A percentile compares a stretch with the other conserved stretches of the same genome.
phyloP scores from a whole-genome alignment of 768 basidiomycete species.

The Panaeolus papilionaceus region DNA sequence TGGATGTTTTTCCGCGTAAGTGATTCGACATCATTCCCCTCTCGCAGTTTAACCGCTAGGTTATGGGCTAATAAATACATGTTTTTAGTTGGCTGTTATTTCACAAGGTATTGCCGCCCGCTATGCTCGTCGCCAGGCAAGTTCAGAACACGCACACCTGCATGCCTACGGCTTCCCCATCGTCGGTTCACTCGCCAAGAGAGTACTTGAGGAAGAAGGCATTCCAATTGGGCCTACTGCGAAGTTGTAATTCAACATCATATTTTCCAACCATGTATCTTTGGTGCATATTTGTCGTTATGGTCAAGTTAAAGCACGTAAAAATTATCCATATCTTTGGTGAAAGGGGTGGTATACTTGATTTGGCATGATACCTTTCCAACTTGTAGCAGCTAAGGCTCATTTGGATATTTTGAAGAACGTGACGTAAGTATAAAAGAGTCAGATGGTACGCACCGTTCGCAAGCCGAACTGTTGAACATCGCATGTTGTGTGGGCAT shows the following conservation, averaged over 20 bases:
- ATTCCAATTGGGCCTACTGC: conserved; percentile 35
- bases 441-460: too few relatives aligned
- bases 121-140: conserved; percentile 85
- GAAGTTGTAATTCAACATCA: conserved; percentile 31
- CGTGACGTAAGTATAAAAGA: too few relatives aligned
- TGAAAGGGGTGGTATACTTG: too few relatives aligned
- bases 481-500: too few relatives aligned
- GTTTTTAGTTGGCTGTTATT: conserved; percentile 69
- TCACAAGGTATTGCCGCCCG: conserved; percentile 91
- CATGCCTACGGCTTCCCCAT: conserved; percentile 57
- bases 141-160: conserved; percentile 74
- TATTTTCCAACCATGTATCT: background rate
- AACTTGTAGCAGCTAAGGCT: too few relatives aligned
- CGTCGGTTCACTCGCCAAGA: conserved; percentile 68
- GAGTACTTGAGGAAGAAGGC: conserved; percentile 62
- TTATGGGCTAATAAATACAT: background rate
- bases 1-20: conserved; percentile 87
- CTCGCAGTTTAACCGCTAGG: too few relatives aligned
- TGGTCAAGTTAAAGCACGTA: background rate
- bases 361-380: too few relatives aligned
- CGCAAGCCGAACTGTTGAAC: too few relatives aligned
- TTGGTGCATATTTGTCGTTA: background rate
- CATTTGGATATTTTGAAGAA: too few relatives aligned
- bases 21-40: conserved; percentile 14
- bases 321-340: too few relatives aligned